Evolutionary conservation across 2,329 filamentous ascomycete species (phyloP).

Genomic region (Calonectria hongkongensis): DNA sequence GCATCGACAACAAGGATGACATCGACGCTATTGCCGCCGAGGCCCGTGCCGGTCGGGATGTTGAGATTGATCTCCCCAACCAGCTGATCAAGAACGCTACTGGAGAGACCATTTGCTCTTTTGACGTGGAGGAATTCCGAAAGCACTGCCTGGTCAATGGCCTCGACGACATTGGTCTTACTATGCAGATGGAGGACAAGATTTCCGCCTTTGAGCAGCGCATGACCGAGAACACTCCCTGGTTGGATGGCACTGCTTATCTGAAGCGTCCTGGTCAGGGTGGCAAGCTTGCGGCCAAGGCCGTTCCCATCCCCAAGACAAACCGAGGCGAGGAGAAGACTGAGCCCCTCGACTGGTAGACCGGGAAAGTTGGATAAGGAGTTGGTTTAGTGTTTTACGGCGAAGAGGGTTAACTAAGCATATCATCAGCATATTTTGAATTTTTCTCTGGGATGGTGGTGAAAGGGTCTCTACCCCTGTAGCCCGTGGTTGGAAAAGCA

Average conservation of each 20-base stretch:
- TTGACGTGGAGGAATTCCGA: constrained; percentile 94
- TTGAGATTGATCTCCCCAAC: constrained; percentile 92
- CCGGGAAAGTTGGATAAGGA: constrained; percentile 3
- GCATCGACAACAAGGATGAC: constrained; percentile 79
- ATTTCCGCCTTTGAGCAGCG: constrained; percentile 88
- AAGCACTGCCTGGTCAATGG: constrained; percentile 96
- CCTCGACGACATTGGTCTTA: constrained; percentile 95
- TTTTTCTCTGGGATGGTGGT: constrained; percentile 41
- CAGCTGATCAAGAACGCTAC: constrained; percentile 86
- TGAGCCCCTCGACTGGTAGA: constrained; percentile 91
- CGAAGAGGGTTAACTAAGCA: constrained; percentile 49
- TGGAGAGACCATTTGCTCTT: constrained; percentile 84
- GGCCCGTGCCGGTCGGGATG: constrained; percentile 85
- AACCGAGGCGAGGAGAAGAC: constrained; percentile 89
- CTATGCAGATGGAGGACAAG: constrained; percentile 93
- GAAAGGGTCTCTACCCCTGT: constrained; percentile 40
- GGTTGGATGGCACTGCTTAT: constrained; percentile 92
- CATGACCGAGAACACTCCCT: constrained; percentile 86
- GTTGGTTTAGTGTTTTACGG: constrained; percentile 47
- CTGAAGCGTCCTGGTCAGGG: constrained; percentile 76
- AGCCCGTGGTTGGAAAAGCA: constrained; percentile 42
- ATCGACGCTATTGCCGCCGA: constrained; percentile 84
- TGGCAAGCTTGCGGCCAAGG: constrained; percentile 74
- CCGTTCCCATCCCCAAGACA: constrained; percentile 86
- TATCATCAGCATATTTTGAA: constrained; percentile 48